phyloP scores from a whole-genome alignment of 805 yeast genomes.

The Metschnikowia peoriensis region DNA sequence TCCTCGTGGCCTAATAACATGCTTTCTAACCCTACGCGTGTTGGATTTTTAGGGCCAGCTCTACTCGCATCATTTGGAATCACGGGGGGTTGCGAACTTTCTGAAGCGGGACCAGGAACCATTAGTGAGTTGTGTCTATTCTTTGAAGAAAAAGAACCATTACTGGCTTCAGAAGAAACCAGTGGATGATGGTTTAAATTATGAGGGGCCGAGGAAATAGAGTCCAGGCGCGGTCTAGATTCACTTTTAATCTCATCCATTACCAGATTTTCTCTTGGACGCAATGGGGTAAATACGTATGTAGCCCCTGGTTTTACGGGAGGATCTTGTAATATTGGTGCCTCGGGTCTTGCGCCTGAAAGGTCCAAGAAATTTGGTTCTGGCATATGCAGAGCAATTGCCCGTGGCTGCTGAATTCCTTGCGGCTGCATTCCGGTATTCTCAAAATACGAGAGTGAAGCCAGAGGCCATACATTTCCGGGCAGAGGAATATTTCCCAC shows the following conservation, averaged over 20 bases:
- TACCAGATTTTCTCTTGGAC: neutral
- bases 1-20: neutral
- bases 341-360: neutral
- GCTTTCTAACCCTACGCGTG: neutral
- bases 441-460: neutral
- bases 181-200: neutral
- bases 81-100: neutral
- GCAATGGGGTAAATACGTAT: neutral
- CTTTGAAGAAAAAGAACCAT: neutral
- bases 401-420: neutral
- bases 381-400: neutral
- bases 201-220: neutral
- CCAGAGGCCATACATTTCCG: neutral
- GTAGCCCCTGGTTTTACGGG: neutral
- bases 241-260: neutral
- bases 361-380: neutral
- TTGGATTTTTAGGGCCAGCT: no score
- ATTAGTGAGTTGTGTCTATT: neutral
- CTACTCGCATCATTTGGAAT: neutral
- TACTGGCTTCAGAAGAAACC: neutral
- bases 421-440: neutral
- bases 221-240: neutral
- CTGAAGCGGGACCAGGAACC: neutral
- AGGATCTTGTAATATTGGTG: neutral
- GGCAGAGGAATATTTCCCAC: neutral